phyloP scores from a whole-genome alignment of 148 eudicot genomes.

The Spergularia marina region DNA sequence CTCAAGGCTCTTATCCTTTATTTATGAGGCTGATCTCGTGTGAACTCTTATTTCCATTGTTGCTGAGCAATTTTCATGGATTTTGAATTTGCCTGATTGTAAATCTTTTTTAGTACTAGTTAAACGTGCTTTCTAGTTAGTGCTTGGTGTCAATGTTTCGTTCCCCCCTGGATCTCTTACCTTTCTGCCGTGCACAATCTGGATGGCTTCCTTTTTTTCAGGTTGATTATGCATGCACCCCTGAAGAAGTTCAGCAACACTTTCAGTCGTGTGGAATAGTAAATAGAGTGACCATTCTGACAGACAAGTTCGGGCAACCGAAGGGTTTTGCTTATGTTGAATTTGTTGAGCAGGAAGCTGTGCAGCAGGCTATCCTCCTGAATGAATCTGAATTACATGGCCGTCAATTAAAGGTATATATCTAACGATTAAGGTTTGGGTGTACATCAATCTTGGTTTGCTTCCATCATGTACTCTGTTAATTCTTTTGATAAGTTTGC shows the following conservation, averaged over 20 bases:
- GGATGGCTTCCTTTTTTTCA: slow-evolving; percentile 27
- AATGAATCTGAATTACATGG: slow-evolving; percentile 97
- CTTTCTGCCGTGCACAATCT: slow-evolving; percentile 4
- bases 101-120: not conserved
- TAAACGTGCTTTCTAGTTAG: slow-evolving; percentile 3
- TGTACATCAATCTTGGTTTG: not conserved
- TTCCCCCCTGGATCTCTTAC: slow-evolving; percentile 6
- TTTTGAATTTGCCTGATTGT: not conserved
- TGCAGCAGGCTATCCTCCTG: slow-evolving; percentile 76
- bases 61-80: not conserved
- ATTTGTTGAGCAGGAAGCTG: slow-evolving; percentile 77
- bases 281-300: slow-evolving; percentile 80
- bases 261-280: slow-evolving; percentile 89
- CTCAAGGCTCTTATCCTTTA: not conserved
- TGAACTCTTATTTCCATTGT: not conserved
- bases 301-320: slow-evolving; percentile 97
- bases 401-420: slow-evolving; percentile 83
- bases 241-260: slow-evolving; percentile 99
- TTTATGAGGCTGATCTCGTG: not conserved
- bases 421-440: not conserved
- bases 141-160: not conserved
- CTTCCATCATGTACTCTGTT: not conserved
- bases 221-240: slow-evolving; percentile 99
- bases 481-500: not conserved
- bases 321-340: slow-evolving; percentile 99